Conservation (phyloP, 768 basidiomycete genomes). For the Xerocomus brunneocitrinus region DNA sequence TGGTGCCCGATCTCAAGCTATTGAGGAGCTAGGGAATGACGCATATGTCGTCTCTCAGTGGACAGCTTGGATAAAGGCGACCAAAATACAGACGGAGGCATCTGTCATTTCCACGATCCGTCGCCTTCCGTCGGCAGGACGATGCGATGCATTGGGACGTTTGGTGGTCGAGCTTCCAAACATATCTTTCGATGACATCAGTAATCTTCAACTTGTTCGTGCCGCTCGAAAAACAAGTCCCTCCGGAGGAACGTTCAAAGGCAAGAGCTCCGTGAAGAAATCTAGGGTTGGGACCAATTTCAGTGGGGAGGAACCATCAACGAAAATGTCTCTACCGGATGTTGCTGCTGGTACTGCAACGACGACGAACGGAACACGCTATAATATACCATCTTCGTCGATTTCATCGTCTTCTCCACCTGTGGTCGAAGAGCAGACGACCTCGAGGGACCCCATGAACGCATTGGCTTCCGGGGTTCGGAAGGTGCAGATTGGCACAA, state of each 20-base stretch:
- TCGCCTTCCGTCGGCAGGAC: neutral
- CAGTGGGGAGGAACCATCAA: neutral
- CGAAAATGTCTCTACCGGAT: neutral
- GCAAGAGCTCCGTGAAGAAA: neutral
- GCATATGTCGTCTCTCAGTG: neutral
- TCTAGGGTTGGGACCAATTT: neutral
- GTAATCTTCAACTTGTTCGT: neutral
- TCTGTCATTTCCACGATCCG: neutral
- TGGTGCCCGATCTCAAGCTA: neutral
- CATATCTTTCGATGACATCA: neutral
- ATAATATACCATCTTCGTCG: neutral
- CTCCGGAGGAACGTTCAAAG: too few relatives aligned
- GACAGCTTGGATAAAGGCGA: neutral
- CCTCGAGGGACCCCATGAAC: neutral
- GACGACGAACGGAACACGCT: neutral
- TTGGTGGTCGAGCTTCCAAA: neutral
- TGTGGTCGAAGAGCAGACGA: neutral
- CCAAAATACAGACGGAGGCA: neutral
- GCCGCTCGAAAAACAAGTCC: neutral
- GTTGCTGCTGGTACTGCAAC: neutral
- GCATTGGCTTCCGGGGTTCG: neutral
- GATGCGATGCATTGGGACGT: neutral
- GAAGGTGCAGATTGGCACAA: neutral
- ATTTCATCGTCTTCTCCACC: neutral
- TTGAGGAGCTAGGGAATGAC: neutral